Percentiles rank a stretch among this genome's conserved stretches.
Conservation (phyloP, 257 asterid species). For the Catharanthus roseus region DNA sequence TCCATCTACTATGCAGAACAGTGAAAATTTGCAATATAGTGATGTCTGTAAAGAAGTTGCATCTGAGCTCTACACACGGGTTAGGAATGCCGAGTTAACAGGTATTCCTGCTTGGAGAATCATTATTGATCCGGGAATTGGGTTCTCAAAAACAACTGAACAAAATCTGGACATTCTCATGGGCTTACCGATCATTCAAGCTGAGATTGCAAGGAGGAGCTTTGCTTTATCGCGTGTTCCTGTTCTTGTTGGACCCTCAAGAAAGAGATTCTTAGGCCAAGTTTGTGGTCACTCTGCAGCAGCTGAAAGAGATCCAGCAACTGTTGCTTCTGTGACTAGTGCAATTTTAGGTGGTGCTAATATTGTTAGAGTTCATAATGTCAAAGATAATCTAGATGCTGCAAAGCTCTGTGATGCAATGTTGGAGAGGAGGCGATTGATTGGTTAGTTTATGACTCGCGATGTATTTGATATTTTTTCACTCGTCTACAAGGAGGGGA, state of each 20-base stretch:
- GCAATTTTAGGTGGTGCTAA: slow-evolving; percentile 75
- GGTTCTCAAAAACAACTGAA: slow-evolving; percentile 77
- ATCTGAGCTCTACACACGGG: slow-evolving; percentile 39
- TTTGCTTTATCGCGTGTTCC: slow-evolving; percentile 68
- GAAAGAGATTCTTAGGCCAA: slow-evolving; percentile 90
- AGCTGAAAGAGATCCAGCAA: slow-evolving; percentile 67
- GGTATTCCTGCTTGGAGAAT: slow-evolving; percentile 98
- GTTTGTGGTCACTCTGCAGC: slow-evolving; percentile 49
- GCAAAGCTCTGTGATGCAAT: slow-evolving; percentile 78
- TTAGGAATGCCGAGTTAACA: slow-evolving; percentile 62
- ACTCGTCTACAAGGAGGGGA: background rate
- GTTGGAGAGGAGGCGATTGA: slow-evolving; percentile 37
- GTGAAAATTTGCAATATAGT: slow-evolving; percentile 46
- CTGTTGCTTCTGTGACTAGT: slow-evolving; percentile 59
- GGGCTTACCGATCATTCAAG: slow-evolving; percentile 43
- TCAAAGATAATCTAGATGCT: slow-evolving; percentile 62
- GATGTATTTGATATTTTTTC: too few species aligned
- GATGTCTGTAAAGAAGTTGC: slow-evolving; percentile 69
- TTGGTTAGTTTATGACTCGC: slow-evolving; percentile 11
- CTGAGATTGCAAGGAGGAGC: slow-evolving; percentile 60
- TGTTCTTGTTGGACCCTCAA: slow-evolving; percentile 68
- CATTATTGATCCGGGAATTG: slow-evolving; percentile 79
- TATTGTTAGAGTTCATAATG: slow-evolving; percentile 89
- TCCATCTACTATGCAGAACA: slow-evolving; percentile 78
- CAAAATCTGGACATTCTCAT: slow-evolving; percentile 65